These are phyloP conservation scores for Colletotrichum viniferum DNA, from an alignment of 2,329 filamentous ascomycete genomes.

Conservation along the genomic window DNA sequence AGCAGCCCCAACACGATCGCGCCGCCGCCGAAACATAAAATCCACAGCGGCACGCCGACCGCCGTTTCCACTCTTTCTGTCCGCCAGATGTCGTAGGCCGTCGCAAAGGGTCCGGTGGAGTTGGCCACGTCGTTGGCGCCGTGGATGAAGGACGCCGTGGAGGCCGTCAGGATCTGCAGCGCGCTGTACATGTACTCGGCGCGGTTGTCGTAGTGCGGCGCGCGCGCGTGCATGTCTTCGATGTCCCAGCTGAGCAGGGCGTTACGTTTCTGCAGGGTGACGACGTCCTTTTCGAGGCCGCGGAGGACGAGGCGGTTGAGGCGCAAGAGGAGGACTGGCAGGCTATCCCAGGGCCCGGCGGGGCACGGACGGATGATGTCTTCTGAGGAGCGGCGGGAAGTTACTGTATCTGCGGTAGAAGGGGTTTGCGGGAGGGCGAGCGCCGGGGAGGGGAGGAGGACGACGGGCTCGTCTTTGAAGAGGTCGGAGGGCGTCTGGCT, in stretches of 20 bases:
- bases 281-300: slow-evolving; percentile 53
- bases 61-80: slow-evolving; percentile 40
- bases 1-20: slow-evolving; percentile 61
- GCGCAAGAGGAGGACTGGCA: slow-evolving; percentile 43
- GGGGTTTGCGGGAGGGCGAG: slow-evolving; percentile 17
- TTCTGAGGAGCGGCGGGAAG: not conserved
- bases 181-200: slow-evolving; percentile 56
- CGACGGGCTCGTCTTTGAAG: slow-evolving; percentile 29
- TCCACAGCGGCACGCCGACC: slow-evolving; percentile 52
- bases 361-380: slow-evolving; percentile 35
- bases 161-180: slow-evolving; percentile 54
- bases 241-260: slow-evolving; percentile 53
- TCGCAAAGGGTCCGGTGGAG: slow-evolving; percentile 54
- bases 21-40: slow-evolving; percentile 51
- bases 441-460: slow-evolving; percentile 34
- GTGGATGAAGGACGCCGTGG: slow-evolving; percentile 60
- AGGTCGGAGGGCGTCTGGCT: slow-evolving; percentile 24
- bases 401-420: not conserved
- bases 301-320: slow-evolving; percentile 46
- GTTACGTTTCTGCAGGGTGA: slow-evolving; percentile 49
- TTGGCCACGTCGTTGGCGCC: slow-evolving; percentile 62
- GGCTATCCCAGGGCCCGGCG: slow-evolving; percentile 42
- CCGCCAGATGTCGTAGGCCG: slow-evolving; percentile 55
- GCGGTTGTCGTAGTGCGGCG: slow-evolving; percentile 57
- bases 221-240: slow-evolving; percentile 52